These are phyloP conservation scores for Fusarium multiceps DNA, from an alignment of 2,329 filamentous ascomycete genomes.

Conservation along the genomic window DNA sequence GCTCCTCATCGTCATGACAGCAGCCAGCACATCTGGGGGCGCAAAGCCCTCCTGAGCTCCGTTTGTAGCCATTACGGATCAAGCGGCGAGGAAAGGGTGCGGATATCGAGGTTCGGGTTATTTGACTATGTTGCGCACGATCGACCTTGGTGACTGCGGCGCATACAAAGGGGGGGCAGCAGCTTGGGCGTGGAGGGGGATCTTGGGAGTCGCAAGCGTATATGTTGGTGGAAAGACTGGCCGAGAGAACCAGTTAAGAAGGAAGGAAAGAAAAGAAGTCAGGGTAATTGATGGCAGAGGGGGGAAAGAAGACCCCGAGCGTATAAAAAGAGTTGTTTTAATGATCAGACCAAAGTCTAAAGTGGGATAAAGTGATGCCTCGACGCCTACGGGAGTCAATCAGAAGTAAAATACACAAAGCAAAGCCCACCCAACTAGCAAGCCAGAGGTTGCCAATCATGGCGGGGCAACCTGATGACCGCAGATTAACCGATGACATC, in stretches of 20 bases:
- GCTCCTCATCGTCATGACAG: constrained; percentile 91
- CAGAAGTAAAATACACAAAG: constrained; percentile 46
- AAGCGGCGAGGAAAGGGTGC: constrained; percentile 10
- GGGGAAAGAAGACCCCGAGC: constrained; percentile 21
- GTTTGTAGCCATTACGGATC: constrained; percentile 71
- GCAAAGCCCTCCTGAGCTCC: constrained; percentile 77
- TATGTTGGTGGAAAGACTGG: constrained; percentile 16
- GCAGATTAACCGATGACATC: constrained; percentile 15
- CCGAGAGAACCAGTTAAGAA: constrained; percentile 10
- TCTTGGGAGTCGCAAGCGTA: constrained; percentile 16
- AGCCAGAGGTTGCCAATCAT: constrained; percentile 36
- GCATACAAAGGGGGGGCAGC: constrained; percentile 42
- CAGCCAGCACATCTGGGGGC: constrained; percentile 80
- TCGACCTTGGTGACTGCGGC: constrained; percentile 33
- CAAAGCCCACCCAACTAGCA: constrained; percentile 41
- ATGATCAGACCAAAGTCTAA: constrained; percentile 38
- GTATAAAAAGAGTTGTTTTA: constrained; percentile 28
- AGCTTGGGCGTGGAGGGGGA: constrained; percentile 27
- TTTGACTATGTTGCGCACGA: constrained; percentile 38
- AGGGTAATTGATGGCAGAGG: constrained; percentile 13
- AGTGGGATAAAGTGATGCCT: constrained; percentile 40
- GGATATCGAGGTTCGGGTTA: constrained; percentile 1
- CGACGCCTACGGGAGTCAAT: constrained; percentile 7
- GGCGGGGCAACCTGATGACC: constrained; percentile 48
- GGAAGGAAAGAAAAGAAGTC: constrained; percentile 17